These are phyloP conservation scores for Mycosphaerella sp. DNA, from an alignment of 2,329 filamentous ascomycete genomes.

Conservation along the genomic window DNA sequence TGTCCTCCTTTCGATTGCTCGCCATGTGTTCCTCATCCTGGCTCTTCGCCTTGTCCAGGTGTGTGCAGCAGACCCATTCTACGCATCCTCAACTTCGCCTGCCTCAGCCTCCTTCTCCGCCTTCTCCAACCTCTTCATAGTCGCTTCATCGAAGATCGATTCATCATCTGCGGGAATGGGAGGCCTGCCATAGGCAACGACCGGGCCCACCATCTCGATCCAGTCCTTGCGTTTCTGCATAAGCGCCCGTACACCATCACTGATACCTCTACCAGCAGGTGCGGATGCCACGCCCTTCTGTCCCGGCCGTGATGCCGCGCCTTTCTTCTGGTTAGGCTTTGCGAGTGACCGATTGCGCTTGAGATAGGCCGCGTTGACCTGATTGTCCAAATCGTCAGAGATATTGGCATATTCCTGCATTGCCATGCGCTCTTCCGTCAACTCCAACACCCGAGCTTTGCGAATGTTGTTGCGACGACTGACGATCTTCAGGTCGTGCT, in stretches of 20 bases:
- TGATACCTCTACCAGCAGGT: slow-evolving; percentile 69
- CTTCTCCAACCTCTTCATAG: slow-evolving; percentile 69
- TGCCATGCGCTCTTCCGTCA: slow-evolving; percentile 88
- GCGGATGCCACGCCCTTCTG: slow-evolving; percentile 66
- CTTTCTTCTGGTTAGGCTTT: slow-evolving; percentile 79
- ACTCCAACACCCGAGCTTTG: slow-evolving; percentile 77
- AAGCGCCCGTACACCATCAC: slow-evolving; percentile 80
- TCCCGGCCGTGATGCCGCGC: slow-evolving; percentile 48
- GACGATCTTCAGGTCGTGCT: slow-evolving; percentile 73
- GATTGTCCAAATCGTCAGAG: slow-evolving; percentile 88
- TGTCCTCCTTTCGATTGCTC: too few relatives aligned
- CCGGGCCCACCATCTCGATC: slow-evolving; percentile 83
- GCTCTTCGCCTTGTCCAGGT: too few relatives aligned
- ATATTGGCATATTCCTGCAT: slow-evolving; percentile 97
- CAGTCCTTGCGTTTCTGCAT: slow-evolving; percentile 89
- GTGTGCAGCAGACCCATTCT: not conserved
- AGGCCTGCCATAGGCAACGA: slow-evolving; percentile 78
- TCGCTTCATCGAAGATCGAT: slow-evolving; percentile 66
- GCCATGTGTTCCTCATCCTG: too few relatives aligned
- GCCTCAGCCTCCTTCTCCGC: slow-evolving; percentile 76
- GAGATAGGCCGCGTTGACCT: slow-evolving; percentile 90
- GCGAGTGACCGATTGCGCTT: slow-evolving; percentile 84
- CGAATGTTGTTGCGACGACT: slow-evolving; percentile 84
- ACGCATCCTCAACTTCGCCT: slow-evolving; percentile 35
- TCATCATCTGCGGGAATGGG: slow-evolving; percentile 68